A percentile compares a stretch with the other conserved stretches of the same genome.
phyloP scores from a whole-genome alignment of 495 filamentous ascomycete species.

The Penicillium coffeae region DNA sequence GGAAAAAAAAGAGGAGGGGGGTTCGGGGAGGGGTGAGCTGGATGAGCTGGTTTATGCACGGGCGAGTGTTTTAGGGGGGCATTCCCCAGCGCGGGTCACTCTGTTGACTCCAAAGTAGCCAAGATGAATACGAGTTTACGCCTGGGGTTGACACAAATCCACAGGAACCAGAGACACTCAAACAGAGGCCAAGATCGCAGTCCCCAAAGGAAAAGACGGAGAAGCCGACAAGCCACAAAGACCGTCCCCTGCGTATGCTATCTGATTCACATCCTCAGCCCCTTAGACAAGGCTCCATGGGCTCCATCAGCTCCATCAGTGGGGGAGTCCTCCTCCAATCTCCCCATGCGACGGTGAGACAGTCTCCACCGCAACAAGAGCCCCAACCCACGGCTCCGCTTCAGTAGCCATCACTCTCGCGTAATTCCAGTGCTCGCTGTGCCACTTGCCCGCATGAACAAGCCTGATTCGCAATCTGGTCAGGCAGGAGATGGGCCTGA shows the following conservation, averaged over 20 bases:
- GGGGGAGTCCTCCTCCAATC: constrained; percentile 6
- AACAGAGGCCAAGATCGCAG: too few species aligned
- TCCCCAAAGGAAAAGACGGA: too few species aligned
- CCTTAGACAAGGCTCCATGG: not conserved
- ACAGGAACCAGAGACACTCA: not conserved
- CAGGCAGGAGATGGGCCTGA: constrained; percentile 12
- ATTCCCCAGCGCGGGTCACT: too few species aligned
- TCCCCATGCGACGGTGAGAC: constrained; percentile 10
- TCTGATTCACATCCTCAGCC: constrained; percentile 1
- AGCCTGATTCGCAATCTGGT: not conserved
- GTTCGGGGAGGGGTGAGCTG: not conserved
- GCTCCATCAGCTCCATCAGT: not conserved
- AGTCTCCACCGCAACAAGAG: constrained; percentile 8
- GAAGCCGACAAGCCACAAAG: too few species aligned
- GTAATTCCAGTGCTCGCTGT: constrained; percentile 14
- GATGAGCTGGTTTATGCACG: not conserved
- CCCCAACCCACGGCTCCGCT: constrained; percentile 8
- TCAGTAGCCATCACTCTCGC: constrained; percentile 20
- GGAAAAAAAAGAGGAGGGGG: not conserved
- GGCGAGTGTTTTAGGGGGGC: not conserved
- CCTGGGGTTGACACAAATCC: not conserved
- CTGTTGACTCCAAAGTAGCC: not conserved
- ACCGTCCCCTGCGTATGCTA: not conserved
- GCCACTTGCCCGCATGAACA: constrained; percentile 4
- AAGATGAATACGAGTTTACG: not conserved